Base-by-base conservation (phyloP, 179 eudicot genomes). In the Spergularia azorica region DNA sequence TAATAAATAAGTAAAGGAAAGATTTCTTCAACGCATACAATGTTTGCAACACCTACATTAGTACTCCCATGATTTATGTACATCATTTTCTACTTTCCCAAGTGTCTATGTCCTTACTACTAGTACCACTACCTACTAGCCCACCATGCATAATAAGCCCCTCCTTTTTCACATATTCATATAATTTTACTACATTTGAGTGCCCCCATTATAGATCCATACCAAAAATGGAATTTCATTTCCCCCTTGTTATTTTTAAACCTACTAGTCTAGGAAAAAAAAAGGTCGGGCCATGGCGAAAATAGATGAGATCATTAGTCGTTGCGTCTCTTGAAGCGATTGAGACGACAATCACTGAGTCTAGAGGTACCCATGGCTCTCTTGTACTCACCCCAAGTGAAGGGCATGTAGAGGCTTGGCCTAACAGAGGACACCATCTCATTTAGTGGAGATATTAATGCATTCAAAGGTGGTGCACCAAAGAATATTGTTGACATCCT, bases 341-440 rank as follows among this genome's bases (percentile, higher is more conserved):
- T 81, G 57, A 86, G 88, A 9, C 88, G 85, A 74, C 86, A 83
- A 20, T 86, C 88, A 17, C 79, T 73, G 2, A 83, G 72, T 14
- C 83, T 67, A 3, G 86, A 79, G 54, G 83, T 62, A 43, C 81
- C 81, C 64, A 84, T 78, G 0, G 85, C 85, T 51, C 82, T 79
- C 77, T 86, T 86, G 51, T 86, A 86, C 12, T 83, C 86, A 2
- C 68, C 80, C 86, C 88, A 86, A 63, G 88, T 83, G 64, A 86
- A 86, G n/a, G 83, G 76, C 60, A 38, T 67, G 76, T 86, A 86
- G 4, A 81, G 78, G 50, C 72, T 78, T 15, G 87, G 87, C 6
- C 52, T 75, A 14, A 80, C 11, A 10, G 70, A 26, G 3, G 87
- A 84, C 20, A 84, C 77, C 84, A 76, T 71, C 64, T 79, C 81